Conservation (phyloP, 768 basidiomycete genomes). For the Lentinula sp. region DNA sequence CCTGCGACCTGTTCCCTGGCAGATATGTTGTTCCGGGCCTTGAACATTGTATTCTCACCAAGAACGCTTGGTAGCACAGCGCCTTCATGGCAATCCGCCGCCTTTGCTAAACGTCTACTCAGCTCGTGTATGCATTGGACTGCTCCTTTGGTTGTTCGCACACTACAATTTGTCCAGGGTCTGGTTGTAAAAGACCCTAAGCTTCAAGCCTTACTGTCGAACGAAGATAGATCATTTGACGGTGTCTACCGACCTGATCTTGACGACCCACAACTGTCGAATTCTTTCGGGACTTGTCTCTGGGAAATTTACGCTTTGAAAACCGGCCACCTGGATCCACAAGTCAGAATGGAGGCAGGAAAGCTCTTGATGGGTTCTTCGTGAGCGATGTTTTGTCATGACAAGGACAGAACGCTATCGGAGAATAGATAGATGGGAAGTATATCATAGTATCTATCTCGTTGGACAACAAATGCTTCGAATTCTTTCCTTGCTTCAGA, state of each 20-base stretch:
- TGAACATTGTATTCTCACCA: constrained; percentile 78
- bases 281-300: constrained; percentile 79
- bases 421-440: background rate
- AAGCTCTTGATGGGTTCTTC: constrained; percentile 32
- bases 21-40: constrained; percentile 82
- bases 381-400: background rate
- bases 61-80: constrained; percentile 46
- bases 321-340: constrained; percentile 56
- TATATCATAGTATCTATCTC: background rate
- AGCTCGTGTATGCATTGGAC: constrained; percentile 80
- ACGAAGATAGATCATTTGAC: constrained; percentile 79
- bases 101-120: constrained; percentile 91
- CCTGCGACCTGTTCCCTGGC: constrained; percentile 30
- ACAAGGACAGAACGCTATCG: no score
- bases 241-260: constrained; percentile 83
- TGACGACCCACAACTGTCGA: constrained; percentile 82
- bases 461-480: no score
- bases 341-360: constrained; percentile 61
- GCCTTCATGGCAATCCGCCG: constrained; percentile 75
- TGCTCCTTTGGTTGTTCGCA: constrained; percentile 52
- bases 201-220: constrained; percentile 78
- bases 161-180: constrained; percentile 66
- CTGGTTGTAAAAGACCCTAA: constrained; percentile 74
- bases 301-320: constrained; percentile 76
- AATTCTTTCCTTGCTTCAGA: no score